Conservation (phyloP, 441 rosid species). For the Mallotus repandus region DNA sequence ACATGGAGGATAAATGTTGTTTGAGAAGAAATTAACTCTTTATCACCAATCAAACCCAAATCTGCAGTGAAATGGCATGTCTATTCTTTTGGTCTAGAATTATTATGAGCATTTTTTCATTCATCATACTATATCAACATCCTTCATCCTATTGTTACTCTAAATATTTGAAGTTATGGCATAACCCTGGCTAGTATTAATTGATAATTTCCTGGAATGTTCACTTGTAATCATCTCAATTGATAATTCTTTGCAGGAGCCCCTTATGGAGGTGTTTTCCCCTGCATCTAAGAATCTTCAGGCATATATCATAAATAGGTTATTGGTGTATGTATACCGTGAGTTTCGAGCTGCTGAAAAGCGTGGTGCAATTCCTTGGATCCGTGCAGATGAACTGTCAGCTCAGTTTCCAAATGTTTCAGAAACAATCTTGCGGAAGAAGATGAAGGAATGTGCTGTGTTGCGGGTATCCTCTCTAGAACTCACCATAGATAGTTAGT, state of each 20-base stretch:
- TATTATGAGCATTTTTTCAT: neutral
- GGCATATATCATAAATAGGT: slow-evolving; percentile 67
- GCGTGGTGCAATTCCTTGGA: slow-evolving; percentile 55
- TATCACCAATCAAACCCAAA: neutral
- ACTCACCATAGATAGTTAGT: neutral
- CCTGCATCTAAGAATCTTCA: slow-evolving; percentile 87
- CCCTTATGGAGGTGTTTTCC: slow-evolving; percentile 90
- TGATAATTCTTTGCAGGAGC: slow-evolving; percentile 63
- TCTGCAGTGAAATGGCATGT: neutral
- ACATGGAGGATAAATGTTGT: neutral
- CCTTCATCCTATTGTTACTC: neutral
- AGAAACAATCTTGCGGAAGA: slow-evolving; percentile 65
- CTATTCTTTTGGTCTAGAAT: neutral
- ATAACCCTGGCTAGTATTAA: neutral
- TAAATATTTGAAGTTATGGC: neutral
- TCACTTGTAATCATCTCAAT: slow-evolving; percentile 3
- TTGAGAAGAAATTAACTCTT: neutral
- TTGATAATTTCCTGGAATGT: neutral
- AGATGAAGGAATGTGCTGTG: slow-evolving; percentile 70
- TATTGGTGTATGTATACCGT: slow-evolving; percentile 80
- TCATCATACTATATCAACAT: neutral
- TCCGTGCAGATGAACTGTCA: slow-evolving; percentile 72
- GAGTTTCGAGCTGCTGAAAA: slow-evolving; percentile 70
- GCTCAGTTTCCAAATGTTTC: slow-evolving; percentile 69
- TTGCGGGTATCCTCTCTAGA: slow-evolving; percentile 48